Conservation (phyloP, 78 protist genomes). For the Corallochytrium limacisporum region DNA sequence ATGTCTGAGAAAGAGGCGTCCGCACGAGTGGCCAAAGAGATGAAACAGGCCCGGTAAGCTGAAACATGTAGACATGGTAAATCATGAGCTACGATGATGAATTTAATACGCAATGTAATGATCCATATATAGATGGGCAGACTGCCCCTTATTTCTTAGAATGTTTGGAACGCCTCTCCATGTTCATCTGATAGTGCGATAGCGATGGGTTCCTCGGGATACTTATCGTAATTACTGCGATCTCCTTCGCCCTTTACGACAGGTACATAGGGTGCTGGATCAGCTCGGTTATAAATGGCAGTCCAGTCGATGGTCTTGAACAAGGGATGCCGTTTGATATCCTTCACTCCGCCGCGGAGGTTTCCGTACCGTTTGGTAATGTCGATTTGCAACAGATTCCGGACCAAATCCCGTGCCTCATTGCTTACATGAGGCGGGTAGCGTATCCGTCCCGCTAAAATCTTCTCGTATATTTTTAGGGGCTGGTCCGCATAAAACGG, state of each 20-base stretch:
- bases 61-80: no score
- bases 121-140: no score
- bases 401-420: constrained; percentile 60
- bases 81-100: no score
- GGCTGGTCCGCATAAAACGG: constrained; percentile 87
- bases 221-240: constrained; percentile 49
- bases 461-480: constrained; percentile 70
- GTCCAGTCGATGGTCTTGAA: constrained; percentile 62
- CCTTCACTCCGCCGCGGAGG: constrained; percentile 62
- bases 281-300: constrained; percentile 16
- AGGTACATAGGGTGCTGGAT: constrained; percentile 11
- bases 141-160: no score
- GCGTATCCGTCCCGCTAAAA: constrained; percentile 53
- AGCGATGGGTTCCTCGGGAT: constrained; percentile 49
- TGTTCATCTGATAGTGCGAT: no score
- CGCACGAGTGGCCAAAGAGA: no score
- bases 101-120: no score
- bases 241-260: constrained; percentile 9
- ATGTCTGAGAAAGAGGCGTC: no score
- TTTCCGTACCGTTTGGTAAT: constrained; percentile 75
- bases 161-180: no score
- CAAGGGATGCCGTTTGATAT: constrained; percentile 51
- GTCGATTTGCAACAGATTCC: constrained; percentile 55
- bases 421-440: constrained; percentile 79
- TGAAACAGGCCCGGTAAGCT: no score